Percentiles rank a stretch among this genome's conserved stretches.
Evolutionary conservation across 192 early-diverging fungal species (phyloP).

Genomic region (Cetraspora pellucida): DNA sequence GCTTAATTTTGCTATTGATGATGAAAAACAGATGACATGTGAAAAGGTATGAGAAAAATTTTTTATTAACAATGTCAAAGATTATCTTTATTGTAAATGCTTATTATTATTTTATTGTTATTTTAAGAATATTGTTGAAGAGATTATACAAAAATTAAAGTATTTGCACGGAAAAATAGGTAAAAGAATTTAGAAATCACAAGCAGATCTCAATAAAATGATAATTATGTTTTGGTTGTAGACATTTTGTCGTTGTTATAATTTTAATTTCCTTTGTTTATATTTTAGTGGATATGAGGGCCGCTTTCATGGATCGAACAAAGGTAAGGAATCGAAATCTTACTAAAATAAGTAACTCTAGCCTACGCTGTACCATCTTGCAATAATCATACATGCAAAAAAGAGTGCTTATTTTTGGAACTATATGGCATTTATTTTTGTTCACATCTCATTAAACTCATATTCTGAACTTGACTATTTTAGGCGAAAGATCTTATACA

Average conservation of each 20-base stretch:
- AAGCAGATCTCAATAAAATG: background rate
- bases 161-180: slow-evolving; percentile 24
- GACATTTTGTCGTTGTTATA: too few species aligned
- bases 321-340: slow-evolving; percentile 8
- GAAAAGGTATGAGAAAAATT: background rate
- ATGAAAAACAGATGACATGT: background rate
- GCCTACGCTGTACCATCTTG: too few species aligned
- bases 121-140: slow-evolving; percentile 2
- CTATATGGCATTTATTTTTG: background rate
- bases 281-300: slow-evolving; percentile 15
- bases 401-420: too few species aligned
- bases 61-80: background rate
- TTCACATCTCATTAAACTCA: background rate
- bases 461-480: background rate
- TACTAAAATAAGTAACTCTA: too few species aligned
- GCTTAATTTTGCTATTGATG: slow-evolving; percentile 14
- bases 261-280: background rate
- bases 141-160: slow-evolving; percentile 18
- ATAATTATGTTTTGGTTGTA: too few species aligned
- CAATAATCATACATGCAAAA: too few species aligned
- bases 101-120: background rate
- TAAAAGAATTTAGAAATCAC: background rate
- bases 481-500: slow-evolving; percentile 23
- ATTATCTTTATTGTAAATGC: background rate
- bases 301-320: slow-evolving; percentile 29